Base-by-base conservation (phyloP, 495 filamentous ascomycete species). In the Annulohypoxylon bovei region DNA sequence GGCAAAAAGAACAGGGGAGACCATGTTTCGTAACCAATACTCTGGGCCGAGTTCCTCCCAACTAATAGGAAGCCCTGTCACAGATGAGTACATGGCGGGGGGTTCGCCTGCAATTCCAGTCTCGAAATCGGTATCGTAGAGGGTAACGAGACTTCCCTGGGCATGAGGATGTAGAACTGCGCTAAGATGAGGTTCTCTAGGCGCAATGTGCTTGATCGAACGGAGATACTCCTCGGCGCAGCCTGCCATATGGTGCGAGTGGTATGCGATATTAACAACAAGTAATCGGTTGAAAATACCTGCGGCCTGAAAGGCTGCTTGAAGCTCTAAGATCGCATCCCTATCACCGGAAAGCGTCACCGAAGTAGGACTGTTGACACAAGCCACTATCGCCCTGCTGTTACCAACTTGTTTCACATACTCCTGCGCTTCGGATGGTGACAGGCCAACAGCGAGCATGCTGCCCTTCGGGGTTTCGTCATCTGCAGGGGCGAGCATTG, bases 1-100 rank as follows among this genome's bases (percentile, higher is more conserved):
- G 0, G 78, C 72, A 67, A 83, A 83, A 20, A 47, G 58, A 28
- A 84, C 83, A 4, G 80, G 80, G 12, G 71, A 77, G 22, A 79
- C 70, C 66, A 84, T 75, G 39, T 84, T 84, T 14, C 47, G 46
- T 6, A 77, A 73, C 83, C 81, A 83, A 56, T 83, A 85, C 7
- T 72, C 62, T 20, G 74, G 46, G 39, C 69, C 32, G 11, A 81
- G 65, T 12, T 76, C 56, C 5, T 62, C 37, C 27, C 23, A 67
- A 27, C 65, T 56, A 33, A 80, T 55, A 27, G 72, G 35, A 11
- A 56, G 42, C 5, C 80, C 81, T n/a, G 80, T 72, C 3, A 84
- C 76, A 6, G 77, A 79, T 1, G 81, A 82, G 35, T 78, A 75
- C 71, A 84, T 81, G 25, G 47, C 65, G 35, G 75, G 69, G 5